A percentile compares a stretch with the other conserved stretches of the same genome.
Evolutionary conservation across 179 eudicot species (phyloP).

Genomic region (Silene noctiflora): DNA sequence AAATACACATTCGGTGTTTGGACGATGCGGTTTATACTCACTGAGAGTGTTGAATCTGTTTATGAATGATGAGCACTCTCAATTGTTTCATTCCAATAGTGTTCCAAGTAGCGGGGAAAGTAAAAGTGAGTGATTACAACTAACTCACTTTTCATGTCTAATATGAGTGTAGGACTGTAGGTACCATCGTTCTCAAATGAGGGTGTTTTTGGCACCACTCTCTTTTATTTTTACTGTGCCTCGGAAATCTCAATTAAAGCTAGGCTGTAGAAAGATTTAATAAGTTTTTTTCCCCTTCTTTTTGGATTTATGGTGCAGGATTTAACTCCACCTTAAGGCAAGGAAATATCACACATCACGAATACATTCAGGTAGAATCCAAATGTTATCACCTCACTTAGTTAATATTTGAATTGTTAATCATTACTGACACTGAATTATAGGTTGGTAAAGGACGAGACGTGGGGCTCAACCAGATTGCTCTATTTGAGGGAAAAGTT

Average conservation of each 20-base stretch:
- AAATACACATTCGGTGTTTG: too few relatives aligned
- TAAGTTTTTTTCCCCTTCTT: not conserved
- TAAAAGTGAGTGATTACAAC: not conserved
- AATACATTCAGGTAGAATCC: conserved; percentile 78
- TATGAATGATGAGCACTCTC: not conserved
- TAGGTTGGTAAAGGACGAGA: conserved; percentile 99
- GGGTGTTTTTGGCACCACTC: not conserved
- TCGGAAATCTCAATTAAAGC: not conserved
- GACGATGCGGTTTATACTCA: too few relatives aligned
- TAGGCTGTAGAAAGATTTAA: not conserved
- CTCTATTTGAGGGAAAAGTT: conserved; percentile 96
- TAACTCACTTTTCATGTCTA: not conserved
- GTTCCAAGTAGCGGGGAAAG: not conserved
- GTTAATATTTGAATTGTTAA: not conserved
- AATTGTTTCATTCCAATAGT: not conserved
- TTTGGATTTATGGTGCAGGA: conserved; percentile 38
- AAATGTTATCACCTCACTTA: not conserved
- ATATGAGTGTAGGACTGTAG: not conserved
- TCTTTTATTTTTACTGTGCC: not conserved
- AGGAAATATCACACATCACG: conserved; percentile 98
- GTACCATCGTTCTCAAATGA: not conserved
- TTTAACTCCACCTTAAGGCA: conserved; percentile 95
- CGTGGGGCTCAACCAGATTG: conserved; percentile 98
- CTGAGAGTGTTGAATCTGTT: too few relatives aligned
- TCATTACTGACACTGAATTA: conserved; percentile 18